Evolutionary conservation across 805 yeast genomes (phyloP), one percentile per base, ranked within the genome.

Genomic region (Myxozyma melibiosi): DNA sequence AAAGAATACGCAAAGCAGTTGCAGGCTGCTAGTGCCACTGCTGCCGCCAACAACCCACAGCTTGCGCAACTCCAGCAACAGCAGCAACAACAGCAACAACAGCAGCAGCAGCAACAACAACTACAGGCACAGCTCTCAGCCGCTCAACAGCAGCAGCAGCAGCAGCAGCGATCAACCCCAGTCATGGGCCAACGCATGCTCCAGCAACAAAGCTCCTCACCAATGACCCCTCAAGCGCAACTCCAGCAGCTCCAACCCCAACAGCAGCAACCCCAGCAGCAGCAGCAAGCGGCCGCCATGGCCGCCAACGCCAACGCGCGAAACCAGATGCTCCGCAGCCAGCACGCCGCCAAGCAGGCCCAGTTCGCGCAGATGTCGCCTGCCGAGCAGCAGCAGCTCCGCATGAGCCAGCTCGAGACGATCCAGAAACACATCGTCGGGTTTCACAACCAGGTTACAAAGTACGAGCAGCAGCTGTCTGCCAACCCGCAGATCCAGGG

Each of bases 331-430:
- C 44, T 35, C 13, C 49, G 39, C 27, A 45, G 42, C 53, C 56
- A 42, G 13, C 54, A 57, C 27, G 59, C 57, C 2, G 41, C 33
- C 16, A 51, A 47, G 37, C 63, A 51, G 38, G 34, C 46, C 30
- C 62, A 52, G 51, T 55, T 55, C 34, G 55, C 51, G 22, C 37
- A 44, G 20, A 51, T 61, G 57, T 25, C 62, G 9, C 59, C 61
- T 2, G 55, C 57, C 13, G 59, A 59, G 33, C 65, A 61, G 51
- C 62, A 55, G 30, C 34, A 58, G 2, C 41, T 59, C 3, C 53
- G 64, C 8, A 24, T 46, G 35, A 57, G 44, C 45, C 65, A 60
- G 30, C 31, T 52, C 31, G 27, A 42, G n/a, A 40, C 42, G 9
- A 39, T 60, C n/a, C 52, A 46, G 31, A 56, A 48, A 31, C 40